Base-by-base conservation (phyloP, 148 eudicot genomes). In the Camellia sinensis region DNA sequence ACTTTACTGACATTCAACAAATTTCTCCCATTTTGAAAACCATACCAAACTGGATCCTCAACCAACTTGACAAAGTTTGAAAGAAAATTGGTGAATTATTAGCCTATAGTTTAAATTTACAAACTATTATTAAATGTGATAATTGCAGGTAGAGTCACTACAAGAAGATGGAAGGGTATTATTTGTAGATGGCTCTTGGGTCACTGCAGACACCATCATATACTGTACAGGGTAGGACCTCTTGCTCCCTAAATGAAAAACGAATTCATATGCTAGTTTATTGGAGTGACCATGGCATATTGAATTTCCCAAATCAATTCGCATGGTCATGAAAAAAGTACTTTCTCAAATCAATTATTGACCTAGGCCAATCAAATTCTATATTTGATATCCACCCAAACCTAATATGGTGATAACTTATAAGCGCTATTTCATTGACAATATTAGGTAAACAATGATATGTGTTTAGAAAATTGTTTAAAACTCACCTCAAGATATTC, bases 161-260 rank as follows among this genome's bases (percentile, higher is more conserved):
- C 84, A 86, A 10, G 93, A 86, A 69, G 92, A 93, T 78, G 95
- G 93, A 66, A 80, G 78, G n/a, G 86, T 91, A 62, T 62, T 75
- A 40, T 93, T 91, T 56, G 80, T 80, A 50, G 92, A 93, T 82
- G 92, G 95, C 44, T 85, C 92, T 69, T 90, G 79, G 66, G 62
- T 89, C 70, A 78, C 66, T 70, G 97, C 93, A 21, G 91, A 91
- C 83, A 87, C 92, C 69, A 84, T 93, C 83, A 72, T 93, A 76
- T 90, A 93, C 72, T 90, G 95, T 87, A 93, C 97, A 29, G 97
- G 97, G 97, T 91, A 87, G 82, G 17, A 3, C 78, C 4, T 13
- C n/a, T 46, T 21, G 0, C 50, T 6, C 14, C 37, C 53, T 67
- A n/a, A 62, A 22, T 29, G 37, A 29, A 29, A 29, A 29, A 29